Evolutionary conservation across 2,329 filamentous ascomycete species (phyloP).

Genomic region (Domatiomyces catenatus): DNA sequence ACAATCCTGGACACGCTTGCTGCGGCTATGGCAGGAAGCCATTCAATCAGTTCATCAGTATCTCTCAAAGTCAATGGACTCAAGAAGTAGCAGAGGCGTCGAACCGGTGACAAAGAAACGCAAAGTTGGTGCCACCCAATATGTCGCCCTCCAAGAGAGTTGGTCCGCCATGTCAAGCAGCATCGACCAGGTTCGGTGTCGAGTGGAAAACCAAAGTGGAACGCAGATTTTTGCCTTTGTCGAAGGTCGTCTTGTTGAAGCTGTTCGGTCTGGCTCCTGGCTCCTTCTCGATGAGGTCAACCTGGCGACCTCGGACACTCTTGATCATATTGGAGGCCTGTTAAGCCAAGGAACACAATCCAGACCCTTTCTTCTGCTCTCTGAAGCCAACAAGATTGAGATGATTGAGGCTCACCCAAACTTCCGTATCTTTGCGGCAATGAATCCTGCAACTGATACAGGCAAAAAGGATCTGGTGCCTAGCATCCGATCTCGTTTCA

Average conservation of each 20-base stretch:
- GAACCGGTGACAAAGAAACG: slow-evolving; percentile 53
- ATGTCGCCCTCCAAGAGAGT: slow-evolving; percentile 43
- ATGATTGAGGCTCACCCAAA: slow-evolving; percentile 76
- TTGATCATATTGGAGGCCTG: slow-evolving; percentile 85
- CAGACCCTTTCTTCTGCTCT: slow-evolving; percentile 68
- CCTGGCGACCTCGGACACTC: slow-evolving; percentile 78
- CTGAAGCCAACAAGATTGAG: slow-evolving; percentile 87
- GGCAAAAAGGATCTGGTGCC: slow-evolving; percentile 88
- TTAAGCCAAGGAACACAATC: slow-evolving; percentile 57
- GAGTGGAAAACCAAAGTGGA: slow-evolving; percentile 53
- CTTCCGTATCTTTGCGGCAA: slow-evolving; percentile 92
- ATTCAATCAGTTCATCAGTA: slow-evolving; percentile 71
- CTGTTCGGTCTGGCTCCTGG: slow-evolving; percentile 93
- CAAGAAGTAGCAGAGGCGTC: background rate
- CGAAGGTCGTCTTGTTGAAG: slow-evolving; percentile 90
- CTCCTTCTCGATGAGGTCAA: slow-evolving; percentile 96
- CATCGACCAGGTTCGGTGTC: slow-evolving; percentile 63
- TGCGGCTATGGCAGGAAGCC: slow-evolving; percentile 76
- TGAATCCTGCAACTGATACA: slow-evolving; percentile 97
- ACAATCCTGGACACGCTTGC: slow-evolving; percentile 73
- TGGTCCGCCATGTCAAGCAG: slow-evolving; percentile 70
- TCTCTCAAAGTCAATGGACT: slow-evolving; percentile 25
- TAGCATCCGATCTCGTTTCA: slow-evolving; percentile 81
- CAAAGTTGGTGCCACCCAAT: slow-evolving; percentile 41
- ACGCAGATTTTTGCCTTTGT: slow-evolving; percentile 91